Evolutionary conservation across 2,329 filamentous ascomycete genomes (phyloP).

Genomic region (Neonectria sp.): DNA sequence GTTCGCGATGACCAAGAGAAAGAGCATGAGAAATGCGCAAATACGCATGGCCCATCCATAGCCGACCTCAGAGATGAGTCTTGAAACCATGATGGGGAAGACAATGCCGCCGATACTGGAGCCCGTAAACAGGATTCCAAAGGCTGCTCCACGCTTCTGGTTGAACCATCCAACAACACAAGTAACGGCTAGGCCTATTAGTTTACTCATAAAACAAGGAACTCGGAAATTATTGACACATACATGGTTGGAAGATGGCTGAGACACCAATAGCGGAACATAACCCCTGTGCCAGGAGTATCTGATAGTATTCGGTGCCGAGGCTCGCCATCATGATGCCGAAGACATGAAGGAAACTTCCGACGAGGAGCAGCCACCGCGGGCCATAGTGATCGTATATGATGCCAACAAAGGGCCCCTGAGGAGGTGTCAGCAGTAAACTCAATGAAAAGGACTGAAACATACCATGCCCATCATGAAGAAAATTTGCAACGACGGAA

Average conservation of each 20-base stretch:
- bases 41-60: slow-evolving; percentile 41
- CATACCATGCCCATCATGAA: slow-evolving; percentile 64
- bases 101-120: slow-evolving; percentile 23
- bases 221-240: not conserved
- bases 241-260: slow-evolving; percentile 51
- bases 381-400: slow-evolving; percentile 76
- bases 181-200: not conserved
- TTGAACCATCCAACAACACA: slow-evolving; percentile 13
- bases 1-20: slow-evolving; percentile 51
- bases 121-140: slow-evolving; percentile 19
- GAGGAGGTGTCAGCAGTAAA: not conserved
- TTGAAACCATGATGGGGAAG: slow-evolving; percentile 28
- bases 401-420: slow-evolving; percentile 73
- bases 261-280: slow-evolving; percentile 53
- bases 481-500: slow-evolving; percentile 68
- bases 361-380: slow-evolving; percentile 65
- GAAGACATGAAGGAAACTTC: slow-evolving; percentile 71
- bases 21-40: slow-evolving; percentile 56
- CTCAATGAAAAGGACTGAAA: not conserved
- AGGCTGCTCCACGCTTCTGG: slow-evolving; percentile 10
- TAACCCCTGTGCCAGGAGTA: slow-evolving; percentile 57
- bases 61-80: slow-evolving; percentile 8
- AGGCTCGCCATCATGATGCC: slow-evolving; percentile 75
- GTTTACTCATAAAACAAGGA: not conserved
- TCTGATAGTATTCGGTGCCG: slow-evolving; percentile 57